Evolutionary conservation across 345 rosid species (phyloP).

Genomic region (Carallia pectinifolia): DNA sequence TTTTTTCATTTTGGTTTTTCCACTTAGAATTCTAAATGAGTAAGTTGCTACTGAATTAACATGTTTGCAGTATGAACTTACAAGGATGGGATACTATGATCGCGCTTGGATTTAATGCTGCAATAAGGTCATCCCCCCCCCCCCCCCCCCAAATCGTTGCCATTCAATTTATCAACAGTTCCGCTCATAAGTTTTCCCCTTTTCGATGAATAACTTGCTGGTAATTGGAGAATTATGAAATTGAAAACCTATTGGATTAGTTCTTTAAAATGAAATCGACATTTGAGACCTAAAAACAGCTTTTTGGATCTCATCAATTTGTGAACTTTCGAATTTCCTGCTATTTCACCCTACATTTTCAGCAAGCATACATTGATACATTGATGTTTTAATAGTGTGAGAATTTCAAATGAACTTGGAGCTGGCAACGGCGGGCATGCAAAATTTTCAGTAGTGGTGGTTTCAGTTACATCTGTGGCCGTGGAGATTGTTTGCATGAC

Average conservation of each 20-base stretch:
- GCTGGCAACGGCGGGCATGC: constrained; percentile 68
- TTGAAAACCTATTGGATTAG: too few species aligned
- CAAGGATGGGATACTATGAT: constrained; percentile 94
- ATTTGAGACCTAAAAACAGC: too few species aligned
- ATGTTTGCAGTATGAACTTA: constrained; percentile 70
- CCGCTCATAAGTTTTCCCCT: neutral
- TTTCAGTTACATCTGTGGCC: constrained; percentile 61
- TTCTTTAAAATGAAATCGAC: too few species aligned
- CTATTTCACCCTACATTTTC: too few species aligned
- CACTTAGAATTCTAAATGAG: too few species aligned
- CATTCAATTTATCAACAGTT: neutral
- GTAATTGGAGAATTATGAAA: neutral
- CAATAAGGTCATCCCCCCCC: constrained; percentile 82
- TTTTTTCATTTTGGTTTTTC: too few species aligned
- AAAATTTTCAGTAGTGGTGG: constrained; percentile 66
- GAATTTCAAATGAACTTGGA: constrained; percentile 91
- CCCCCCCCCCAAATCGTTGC: neutral
- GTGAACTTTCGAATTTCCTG: too few species aligned
- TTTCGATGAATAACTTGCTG: too few species aligned
- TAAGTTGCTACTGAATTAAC: neutral
- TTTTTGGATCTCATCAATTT: too few species aligned
- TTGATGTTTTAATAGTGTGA: constrained; percentile 45
- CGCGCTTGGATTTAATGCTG: constrained; percentile 87
- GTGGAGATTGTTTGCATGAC: constrained; percentile 62
- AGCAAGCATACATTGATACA: neutral